These are phyloP conservation scores for Candida qinlingensis DNA, from an alignment of 805 yeast species.

Conservation along the genomic window DNA sequence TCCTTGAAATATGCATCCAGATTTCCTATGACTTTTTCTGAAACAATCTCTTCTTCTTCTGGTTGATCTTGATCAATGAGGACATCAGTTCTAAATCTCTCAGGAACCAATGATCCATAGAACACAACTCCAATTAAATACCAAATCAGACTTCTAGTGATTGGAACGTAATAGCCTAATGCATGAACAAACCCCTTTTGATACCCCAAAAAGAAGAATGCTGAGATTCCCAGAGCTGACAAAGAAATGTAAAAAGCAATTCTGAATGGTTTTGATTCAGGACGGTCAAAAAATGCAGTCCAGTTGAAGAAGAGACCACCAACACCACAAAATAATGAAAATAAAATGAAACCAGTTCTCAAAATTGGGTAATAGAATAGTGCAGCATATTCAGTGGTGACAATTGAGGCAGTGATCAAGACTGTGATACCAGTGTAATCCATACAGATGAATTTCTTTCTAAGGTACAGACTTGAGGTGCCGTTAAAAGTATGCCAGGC, in stretches of 20 bases:
- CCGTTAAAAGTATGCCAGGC: conserved; percentile 91
- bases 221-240: conserved; percentile 67
- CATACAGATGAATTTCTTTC: conserved; percentile 82
- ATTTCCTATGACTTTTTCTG: conserved; percentile 27
- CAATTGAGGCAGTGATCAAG: conserved; percentile 81
- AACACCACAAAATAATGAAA: conserved; percentile 62
- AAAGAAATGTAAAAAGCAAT: conserved; percentile 76
- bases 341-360: conserved; percentile 46
- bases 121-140: conserved; percentile 80
- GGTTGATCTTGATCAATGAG: conserved; percentile 41
- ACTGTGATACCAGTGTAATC: conserved; percentile 94
- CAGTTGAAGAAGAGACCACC: conserved; percentile 79
- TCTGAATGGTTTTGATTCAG: conserved; percentile 75
- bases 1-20: conserved; percentile 35
- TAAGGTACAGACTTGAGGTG: conserved; percentile 54
- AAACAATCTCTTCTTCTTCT: conserved; percentile 28
- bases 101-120: conserved; percentile 86
- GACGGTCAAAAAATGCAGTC: conserved; percentile 88
- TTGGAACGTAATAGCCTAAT: conserved; percentile 55
- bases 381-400: conserved; percentile 80
- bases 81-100: conserved; percentile 75
- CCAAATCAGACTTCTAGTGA: conserved; percentile 66
- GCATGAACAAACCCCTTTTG: conserved; percentile 54
- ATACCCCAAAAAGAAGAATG: conserved; percentile 51
- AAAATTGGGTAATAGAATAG: conserved; percentile 53